Base-by-base conservation (phyloP, 148 eudicot species). In the Persicaria tinctoria region DNA sequence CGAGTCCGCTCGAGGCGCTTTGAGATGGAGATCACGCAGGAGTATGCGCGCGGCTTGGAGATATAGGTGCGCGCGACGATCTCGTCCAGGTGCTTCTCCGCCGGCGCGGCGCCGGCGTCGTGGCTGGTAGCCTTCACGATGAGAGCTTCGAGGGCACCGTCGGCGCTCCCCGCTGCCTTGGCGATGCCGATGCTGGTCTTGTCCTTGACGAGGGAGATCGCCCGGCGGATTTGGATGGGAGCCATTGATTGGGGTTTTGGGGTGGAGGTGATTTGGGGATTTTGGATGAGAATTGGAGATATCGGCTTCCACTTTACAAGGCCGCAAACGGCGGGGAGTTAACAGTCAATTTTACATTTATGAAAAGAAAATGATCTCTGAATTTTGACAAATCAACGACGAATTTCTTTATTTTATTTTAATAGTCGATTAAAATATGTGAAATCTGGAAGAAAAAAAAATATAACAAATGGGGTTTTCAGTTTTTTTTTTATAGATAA, bases 61-160 rank as follows among this genome's bases (percentile, higher is more conserved):
- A 48, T 51, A 1, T 83, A 83, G 6, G 77, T 77, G 41, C 74
- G 70, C n/a, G 70, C 55, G 3, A 86, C 18, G 57, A 89, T 89
- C 76, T 84, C 84, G 27, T 79, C 73, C 0, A 82, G 41, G 55
- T 80, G 74, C 68, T 77, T 83, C 17, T 79, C 84, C 20, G 74
- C 80, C 47, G 70, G 47, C 2, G 88, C 81, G 16, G 82, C 78
- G 10, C 78, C 82, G 41, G 79, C 69, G 46, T 86, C 87, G 54
- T 89, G 92, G 49, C 78, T 83, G 6, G 92, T 85, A 12, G 87
- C 88, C 68, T 83, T 89, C 1, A 89, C 86, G n/a, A 89, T 84
- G 63, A 81, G 57, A 16, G 87, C 87, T 32, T 87, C 88, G 5
- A 86, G 88, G 13, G 82, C 83, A 3, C 88, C 84, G 20, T 80